Conservation (phyloP, 148 eudicot genomes). For the Selenicereus undatus region DNA sequence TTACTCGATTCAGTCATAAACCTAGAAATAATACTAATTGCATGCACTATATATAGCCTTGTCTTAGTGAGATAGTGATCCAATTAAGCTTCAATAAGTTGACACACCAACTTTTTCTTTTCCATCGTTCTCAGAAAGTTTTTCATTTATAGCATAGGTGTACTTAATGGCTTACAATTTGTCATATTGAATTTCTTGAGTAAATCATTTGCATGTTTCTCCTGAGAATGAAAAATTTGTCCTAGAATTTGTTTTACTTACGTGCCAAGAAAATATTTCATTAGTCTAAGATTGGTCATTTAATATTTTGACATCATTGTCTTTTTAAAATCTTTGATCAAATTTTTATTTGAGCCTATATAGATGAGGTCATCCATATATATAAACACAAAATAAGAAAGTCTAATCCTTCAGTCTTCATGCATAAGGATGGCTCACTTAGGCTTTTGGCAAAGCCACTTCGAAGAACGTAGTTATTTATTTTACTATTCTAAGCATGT, state of each 20-base stretch:
- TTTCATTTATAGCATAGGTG: constrained; percentile 1
- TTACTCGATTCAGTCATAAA: background rate
- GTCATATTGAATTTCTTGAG: constrained; percentile 10
- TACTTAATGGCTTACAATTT: background rate
- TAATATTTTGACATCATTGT: background rate
- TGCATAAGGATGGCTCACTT: constrained; percentile 10
- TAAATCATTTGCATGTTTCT: background rate
- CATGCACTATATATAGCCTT: background rate
- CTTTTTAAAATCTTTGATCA: constrained; percentile 9
- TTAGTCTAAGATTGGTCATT: background rate
- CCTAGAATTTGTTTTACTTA: background rate
- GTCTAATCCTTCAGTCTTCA: constrained; percentile 5
- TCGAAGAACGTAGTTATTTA: background rate
- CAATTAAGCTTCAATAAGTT: background rate
- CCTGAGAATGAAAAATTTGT: background rate
- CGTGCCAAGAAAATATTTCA: background rate
- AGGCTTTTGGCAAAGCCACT: constrained; percentile 9
- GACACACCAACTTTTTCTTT: background rate
- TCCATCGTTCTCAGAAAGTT: background rate
- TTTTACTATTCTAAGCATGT: constrained; percentile 1
- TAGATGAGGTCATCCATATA: constrained; percentile 9
- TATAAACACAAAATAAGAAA: constrained; percentile 8
- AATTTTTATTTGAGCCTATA: background rate
- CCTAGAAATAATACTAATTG: background rate
- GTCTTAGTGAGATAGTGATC: background rate